Evolutionary conservation across 2,329 filamentous ascomycete genomes (phyloP), one percentile per base, ranked within the genome.

Genomic region (Cladosporium sp.): DNA sequence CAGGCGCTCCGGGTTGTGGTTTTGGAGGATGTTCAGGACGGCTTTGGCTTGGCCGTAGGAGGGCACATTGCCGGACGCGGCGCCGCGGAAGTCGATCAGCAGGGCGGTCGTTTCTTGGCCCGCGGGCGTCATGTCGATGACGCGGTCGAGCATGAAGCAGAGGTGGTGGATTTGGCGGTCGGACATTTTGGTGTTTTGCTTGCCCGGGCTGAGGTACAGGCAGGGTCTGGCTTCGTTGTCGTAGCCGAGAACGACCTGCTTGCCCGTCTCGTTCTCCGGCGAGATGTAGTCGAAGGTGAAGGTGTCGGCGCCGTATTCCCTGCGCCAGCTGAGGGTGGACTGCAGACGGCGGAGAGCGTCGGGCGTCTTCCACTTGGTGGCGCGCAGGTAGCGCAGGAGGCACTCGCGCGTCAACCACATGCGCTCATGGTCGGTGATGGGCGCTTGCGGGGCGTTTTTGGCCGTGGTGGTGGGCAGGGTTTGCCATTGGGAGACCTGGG

Each of bases 361-460:
- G 38, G 81, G 72, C 43, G 86, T 78, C 58, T 84, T 78, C 90
- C 93, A 98, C 70, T 95, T 96, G 32, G 89, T 91, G 16, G 93
- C 93, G 53, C 92, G 86, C 25, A 98, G 83, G 67, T 95, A 98
- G 59, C 93, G 86, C 35, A 96, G 78, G 13, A 98, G 78, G 66
- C 92, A 97, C 67, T 98, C 93, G 57, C 84, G 82, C 11, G 91
- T 95, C 58, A 98, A 78, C 83, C 89, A 98, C 72, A 93, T 82
- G 63, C 82, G 85, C 71, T 98, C 93, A 43, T 76, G 72, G 52
- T 95, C 89, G 43, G 82, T 83, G 52, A 97, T 72, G 2, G 88
- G 82, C 2, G 80, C 77, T 54, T 74, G 73, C 8, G 76, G 69
- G 9, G 79, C 72, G 49, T 73, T 74, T 55, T 80, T 84, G 48